These are phyloP conservation scores for Ensete glaucum DNA, from an alignment of 176 grass and related monocot genomes.

Conservation along the genomic window DNA sequence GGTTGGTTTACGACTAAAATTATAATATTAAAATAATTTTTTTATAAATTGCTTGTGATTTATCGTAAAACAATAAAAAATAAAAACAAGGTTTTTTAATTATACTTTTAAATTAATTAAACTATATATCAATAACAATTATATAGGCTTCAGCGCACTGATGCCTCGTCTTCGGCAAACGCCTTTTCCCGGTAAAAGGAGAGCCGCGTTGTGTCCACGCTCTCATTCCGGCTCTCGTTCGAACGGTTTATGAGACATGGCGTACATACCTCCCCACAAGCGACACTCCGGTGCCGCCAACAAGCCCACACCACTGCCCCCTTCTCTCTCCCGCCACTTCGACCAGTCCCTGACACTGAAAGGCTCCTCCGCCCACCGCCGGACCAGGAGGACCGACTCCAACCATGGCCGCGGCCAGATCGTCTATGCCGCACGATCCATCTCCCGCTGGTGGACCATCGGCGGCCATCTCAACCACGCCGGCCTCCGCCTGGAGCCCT, in stretches of 20 bases:
- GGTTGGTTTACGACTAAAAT: too few relatives aligned
- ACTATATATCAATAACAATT: too few relatives aligned
- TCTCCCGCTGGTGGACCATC: conserved; percentile 28
- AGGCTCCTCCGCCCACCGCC: neutral
- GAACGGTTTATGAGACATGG: conserved; percentile 6
- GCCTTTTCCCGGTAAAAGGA: too few relatives aligned
- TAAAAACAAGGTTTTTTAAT: too few relatives aligned
- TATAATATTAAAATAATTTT: too few relatives aligned
- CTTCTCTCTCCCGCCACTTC: conserved; percentile 14
- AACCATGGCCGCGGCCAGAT: neutral
- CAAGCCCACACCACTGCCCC: conserved; percentile 9
- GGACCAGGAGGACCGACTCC: neutral
- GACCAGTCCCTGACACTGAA: neutral
- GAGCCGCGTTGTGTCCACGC: too few relatives aligned
- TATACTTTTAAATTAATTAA: too few relatives aligned
- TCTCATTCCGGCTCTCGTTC: neutral
- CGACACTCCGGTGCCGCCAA: conserved; percentile 22
- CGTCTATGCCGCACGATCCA: conserved; percentile 1
- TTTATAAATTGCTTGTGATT: too few relatives aligned
- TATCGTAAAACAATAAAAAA: too few relatives aligned
- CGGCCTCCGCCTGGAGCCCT: conserved; percentile 11
- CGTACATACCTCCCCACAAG: conserved; percentile 37
- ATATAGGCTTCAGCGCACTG: too few relatives aligned
- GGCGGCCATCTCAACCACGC: neutral
- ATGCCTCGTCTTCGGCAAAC: too few relatives aligned